These are phyloP conservation scores for Nannochloropsis granulata DNA, from an alignment of 108 stramenopile genomes.

Conservation along the genomic window DNA sequence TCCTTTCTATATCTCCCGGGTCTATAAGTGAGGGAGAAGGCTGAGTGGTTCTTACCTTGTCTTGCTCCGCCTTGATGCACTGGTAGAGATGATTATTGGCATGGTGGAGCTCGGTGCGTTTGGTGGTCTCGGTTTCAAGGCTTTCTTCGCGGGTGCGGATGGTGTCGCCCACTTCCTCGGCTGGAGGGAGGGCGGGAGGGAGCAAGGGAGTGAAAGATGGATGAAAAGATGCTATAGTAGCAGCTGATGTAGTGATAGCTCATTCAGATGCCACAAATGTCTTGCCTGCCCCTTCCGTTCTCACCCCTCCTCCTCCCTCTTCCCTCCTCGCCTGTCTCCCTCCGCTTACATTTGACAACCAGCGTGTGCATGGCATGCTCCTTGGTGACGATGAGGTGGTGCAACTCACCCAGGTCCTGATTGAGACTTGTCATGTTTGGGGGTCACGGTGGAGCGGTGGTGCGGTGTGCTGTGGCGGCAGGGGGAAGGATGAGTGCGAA, in stretches of 20 bases:
- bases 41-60: not conserved
- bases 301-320: no score
- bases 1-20: no score
- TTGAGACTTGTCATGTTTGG: not conserved
- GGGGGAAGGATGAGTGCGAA: no score
- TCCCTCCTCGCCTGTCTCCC: no score
- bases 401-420: not conserved
- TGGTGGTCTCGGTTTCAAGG: not conserved
- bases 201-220: no score
- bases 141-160: not conserved
- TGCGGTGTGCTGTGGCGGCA: no score
- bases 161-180: not conserved
- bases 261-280: no score
- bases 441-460: no score
- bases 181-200: not conserved
- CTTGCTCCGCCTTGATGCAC: not conserved
- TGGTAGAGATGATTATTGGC: not conserved
- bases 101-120: not conserved
- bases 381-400: not conserved
- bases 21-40: no score
- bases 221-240: no score
- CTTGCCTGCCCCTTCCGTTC: no score
- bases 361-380: not conserved
- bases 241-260: no score
- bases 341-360: not conserved